Evolutionary conservation across 2,329 filamentous ascomycete species (phyloP).

Genomic region (Pseudonectria foliicola): DNA sequence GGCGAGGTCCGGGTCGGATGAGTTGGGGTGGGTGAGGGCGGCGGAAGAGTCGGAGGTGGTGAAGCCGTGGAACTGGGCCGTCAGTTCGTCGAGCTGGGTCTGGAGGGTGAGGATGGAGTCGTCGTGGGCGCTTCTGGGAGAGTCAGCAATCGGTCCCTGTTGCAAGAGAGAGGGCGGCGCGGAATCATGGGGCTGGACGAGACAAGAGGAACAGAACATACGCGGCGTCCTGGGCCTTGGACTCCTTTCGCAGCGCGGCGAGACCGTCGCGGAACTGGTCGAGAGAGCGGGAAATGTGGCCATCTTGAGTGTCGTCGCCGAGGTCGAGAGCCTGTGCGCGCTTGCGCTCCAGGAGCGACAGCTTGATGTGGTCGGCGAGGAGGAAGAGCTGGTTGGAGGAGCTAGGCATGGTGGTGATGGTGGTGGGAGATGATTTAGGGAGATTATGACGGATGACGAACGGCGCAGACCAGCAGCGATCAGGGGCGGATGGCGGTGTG

Average conservation of each 20-base stretch:
- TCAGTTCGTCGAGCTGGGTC: constrained; percentile 69
- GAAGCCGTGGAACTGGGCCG: constrained; percentile 70
- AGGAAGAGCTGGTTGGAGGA: constrained; percentile 74
- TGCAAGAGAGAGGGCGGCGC: neutral
- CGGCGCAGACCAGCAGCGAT: too few species aligned
- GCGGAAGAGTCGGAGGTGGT: constrained; percentile 41
- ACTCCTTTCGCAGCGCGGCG: constrained; percentile 58
- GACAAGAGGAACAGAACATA: constrained; percentile 29
- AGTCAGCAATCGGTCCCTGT: neutral
- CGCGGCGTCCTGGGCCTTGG: constrained; percentile 51
- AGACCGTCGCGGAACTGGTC: constrained; percentile 81
- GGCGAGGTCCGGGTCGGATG: constrained; percentile 44
- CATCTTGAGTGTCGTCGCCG: constrained; percentile 73
- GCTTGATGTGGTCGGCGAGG: constrained; percentile 92
- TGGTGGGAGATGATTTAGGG: neutral
- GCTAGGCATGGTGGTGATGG: constrained; percentile 32
- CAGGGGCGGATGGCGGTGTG: neutral
- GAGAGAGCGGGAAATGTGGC: constrained; percentile 80
- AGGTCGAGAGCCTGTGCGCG: constrained; percentile 76
- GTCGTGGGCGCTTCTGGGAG: constrained; percentile 43
- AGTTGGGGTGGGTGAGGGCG: constrained; percentile 55
- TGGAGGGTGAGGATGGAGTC: constrained; percentile 64
- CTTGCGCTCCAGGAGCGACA: constrained; percentile 87
- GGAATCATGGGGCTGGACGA: neutral
- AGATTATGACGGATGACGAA: constrained; percentile 1